Evolutionary conservation across 108 stramenopile species (phyloP).

Genomic region (Skeletonema marinoi): DNA sequence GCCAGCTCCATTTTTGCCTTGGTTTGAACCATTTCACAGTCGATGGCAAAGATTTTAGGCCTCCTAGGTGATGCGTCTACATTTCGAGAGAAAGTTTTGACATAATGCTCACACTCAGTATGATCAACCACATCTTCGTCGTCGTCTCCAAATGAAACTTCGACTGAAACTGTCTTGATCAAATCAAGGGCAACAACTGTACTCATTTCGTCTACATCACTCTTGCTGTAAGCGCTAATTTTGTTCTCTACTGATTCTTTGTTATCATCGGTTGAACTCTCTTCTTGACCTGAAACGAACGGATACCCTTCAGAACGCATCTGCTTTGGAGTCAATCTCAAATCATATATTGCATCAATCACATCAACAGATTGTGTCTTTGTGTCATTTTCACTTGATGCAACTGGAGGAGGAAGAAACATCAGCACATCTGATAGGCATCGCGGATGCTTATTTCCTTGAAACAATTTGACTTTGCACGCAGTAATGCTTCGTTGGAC

Average conservation of each 20-base stretch:
- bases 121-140: constrained; percentile 16
- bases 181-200: constrained; percentile 16
- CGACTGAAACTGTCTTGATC: constrained; percentile 38
- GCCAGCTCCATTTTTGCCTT: constrained; percentile 75
- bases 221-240: not conserved
- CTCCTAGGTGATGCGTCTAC: not conserved
- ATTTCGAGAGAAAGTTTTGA: constrained; percentile 27
- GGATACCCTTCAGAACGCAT: constrained; percentile 45
- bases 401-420: constrained; percentile 34
- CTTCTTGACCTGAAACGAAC: not conserved
- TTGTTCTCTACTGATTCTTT: constrained; percentile 12
- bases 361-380: constrained; percentile 14
- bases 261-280: not conserved
- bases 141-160: constrained; percentile 25
- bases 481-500: constrained; percentile 38
- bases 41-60: constrained; percentile 76
- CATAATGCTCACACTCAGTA: constrained; percentile 32
- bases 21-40: constrained; percentile 94
- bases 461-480: constrained; percentile 48
- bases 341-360: constrained; percentile 17
- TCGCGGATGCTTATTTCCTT: constrained; percentile 30
- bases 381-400: not conserved
- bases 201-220: not conserved
- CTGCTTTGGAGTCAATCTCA: constrained; percentile 32
- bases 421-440: constrained; percentile 42